Evolutionary conservation across 768 basidiomycete species (phyloP).

Genomic region (Leccinum sublutescens): DNA sequence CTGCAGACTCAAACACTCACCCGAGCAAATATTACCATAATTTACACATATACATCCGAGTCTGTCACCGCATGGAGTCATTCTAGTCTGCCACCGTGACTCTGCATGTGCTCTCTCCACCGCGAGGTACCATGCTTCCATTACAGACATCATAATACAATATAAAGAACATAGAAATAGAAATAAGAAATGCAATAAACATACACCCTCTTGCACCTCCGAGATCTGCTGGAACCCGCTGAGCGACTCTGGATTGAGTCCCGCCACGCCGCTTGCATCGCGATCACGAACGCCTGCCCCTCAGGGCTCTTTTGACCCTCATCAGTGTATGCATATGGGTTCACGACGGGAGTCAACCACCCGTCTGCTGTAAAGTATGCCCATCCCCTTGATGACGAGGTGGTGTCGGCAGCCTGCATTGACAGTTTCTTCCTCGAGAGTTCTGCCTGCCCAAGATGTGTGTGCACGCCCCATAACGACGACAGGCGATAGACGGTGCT

Average conservation of each 20-base stretch:
- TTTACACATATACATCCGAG: background rate
- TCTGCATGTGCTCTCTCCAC: no score
- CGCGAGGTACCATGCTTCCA: no score
- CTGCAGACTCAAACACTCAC: no score
- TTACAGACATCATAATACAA: background rate
- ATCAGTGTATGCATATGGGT: slow-evolving; percentile 55
- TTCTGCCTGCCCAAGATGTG: slow-evolving; percentile 58
- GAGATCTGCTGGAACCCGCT: background rate
- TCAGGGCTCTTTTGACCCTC: slow-evolving; percentile 65
- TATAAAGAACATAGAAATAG: background rate
- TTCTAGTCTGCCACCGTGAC: no score
- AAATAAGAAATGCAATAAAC: background rate
- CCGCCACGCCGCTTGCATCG: slow-evolving; percentile 70
- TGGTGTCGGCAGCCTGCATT: slow-evolving; percentile 12
- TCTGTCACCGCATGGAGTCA: no score
- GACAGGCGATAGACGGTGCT: slow-evolving; percentile 74
- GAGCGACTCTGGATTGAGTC: slow-evolving; percentile 41
- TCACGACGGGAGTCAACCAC: slow-evolving; percentile 72
- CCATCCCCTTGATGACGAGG: slow-evolving; percentile 20
- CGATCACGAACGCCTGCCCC: slow-evolving; percentile 74
- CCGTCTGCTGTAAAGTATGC: slow-evolving; percentile 56
- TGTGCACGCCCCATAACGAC: slow-evolving; percentile 47
- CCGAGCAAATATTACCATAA: no score
- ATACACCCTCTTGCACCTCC: background rate
- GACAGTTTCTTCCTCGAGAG: slow-evolving; percentile 43